Evolutionary conservation across 306 rosid species (phyloP).

Genomic region (Vicia faba): DNA sequence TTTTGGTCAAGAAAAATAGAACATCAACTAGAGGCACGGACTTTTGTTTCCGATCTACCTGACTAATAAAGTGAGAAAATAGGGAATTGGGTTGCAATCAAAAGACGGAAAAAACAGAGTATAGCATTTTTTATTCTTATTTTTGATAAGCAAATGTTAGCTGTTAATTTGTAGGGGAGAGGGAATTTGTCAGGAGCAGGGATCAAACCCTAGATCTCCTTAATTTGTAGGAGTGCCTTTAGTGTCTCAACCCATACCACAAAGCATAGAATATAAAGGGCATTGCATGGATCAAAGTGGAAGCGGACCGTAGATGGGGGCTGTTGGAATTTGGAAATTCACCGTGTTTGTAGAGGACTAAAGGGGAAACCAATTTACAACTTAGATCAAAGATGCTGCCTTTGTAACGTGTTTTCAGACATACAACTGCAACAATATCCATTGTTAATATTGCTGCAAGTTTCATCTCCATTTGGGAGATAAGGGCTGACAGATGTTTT

Average conservation of each 20-base stretch:
- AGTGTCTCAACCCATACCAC: neutral
- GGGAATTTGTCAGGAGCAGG: neutral
- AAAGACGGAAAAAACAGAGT: neutral
- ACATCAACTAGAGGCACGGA: neutral
- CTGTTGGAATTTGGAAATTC: neutral
- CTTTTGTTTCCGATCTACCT: conserved; percentile 2
- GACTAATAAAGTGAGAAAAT: conserved; percentile 22
- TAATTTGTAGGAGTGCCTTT: neutral
- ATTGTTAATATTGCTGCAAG: neutral
- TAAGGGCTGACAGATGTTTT: neutral
- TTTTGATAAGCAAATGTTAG: neutral
- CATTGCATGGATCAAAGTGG: neutral
- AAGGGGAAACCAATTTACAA: neutral
- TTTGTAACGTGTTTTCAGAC: neutral
- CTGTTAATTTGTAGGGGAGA: neutral
- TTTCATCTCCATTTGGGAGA: neutral
- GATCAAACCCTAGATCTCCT: neutral
- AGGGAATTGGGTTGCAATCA: neutral
- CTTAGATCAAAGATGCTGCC: neutral
- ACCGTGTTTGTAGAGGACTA: neutral
- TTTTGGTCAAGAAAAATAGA: conserved; percentile 8
- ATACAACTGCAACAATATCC: neutral
- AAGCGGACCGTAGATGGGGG: neutral
- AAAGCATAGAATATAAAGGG: neutral
- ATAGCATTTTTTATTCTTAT: neutral